Evolutionary conservation across 2,329 filamentous ascomycete species (phyloP), one percentile per base, ranked within the genome.

Genomic region (Curvularia lunata): DNA sequence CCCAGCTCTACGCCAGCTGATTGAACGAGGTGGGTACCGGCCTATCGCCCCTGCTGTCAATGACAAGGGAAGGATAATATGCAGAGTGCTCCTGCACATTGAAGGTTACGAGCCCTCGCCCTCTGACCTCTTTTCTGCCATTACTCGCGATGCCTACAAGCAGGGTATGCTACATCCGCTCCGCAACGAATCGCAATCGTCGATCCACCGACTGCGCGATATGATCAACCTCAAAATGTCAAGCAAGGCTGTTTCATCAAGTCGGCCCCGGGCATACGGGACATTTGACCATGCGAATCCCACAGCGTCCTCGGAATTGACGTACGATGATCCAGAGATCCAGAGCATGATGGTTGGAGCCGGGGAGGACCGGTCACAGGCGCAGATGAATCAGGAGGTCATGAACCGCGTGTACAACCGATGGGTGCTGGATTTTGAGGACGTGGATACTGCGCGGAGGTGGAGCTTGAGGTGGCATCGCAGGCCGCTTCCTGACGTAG

Each of bases 401-500:
- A 74, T 75, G 68, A 70, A 73, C 56, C 70, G 77, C 38, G 64
- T 75, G 56, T 78, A 75, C 42, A 77, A 68, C 34, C 76, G 83
- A 40, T 85, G 85, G 76, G 76, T 88, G 13, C 65, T 88, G 21
- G 80, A 82, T 4, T 87, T 90, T 59, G 69, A 78, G 13, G 83
- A 83, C n/a, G 77, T 81, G 48, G 75, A 77, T 9, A 85, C 85
- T 59, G 85, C 85, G 19, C 80, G 78, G 52, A 74, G 81, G 59
- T 85, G 85, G 72, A 77, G 80, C 3, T 67, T 77, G 47, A 74
- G 79, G 56, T 87, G 84, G 84, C 82, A 86, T 75, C 72, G 80
- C 40, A 76, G 77, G 51, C 74, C 77, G 23, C 74, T 85, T 62
- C 78, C 79, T 21, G 34, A 71, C 13, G 30, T 55, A n/a, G 38